These are phyloP conservation scores for Amanita rubescens DNA, from an alignment of 768 basidiomycete species.

Conservation along the genomic window DNA sequence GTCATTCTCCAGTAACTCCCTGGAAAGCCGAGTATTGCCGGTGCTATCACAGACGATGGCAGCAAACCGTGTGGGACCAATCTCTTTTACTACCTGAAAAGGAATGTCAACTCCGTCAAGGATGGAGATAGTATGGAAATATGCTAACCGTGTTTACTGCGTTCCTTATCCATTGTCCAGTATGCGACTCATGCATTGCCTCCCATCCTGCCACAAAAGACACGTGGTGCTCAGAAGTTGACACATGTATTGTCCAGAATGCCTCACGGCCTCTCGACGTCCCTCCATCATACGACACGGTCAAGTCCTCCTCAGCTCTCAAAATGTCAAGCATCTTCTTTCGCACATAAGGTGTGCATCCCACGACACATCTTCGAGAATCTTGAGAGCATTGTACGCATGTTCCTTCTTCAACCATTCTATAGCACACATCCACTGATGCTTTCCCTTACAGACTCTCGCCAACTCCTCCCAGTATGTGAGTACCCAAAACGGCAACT, in stretches of 20 bases:
- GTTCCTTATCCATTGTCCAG: conserved; percentile 17
- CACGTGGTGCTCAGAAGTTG: conserved; percentile 18
- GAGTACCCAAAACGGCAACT: background rate
- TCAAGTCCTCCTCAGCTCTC: background rate
- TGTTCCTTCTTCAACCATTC: background rate
- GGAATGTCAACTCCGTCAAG: background rate
- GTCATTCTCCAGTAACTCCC: conserved; percentile 8
- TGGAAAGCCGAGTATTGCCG: conserved; percentile 17
- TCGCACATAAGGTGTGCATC: background rate
- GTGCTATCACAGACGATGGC: conserved; percentile 20
- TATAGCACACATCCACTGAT: background rate
- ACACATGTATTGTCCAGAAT: conserved; percentile 25
- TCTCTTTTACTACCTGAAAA: conserved; percentile 11
- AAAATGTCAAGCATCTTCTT: background rate
- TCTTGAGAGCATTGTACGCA: background rate
- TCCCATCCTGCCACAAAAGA: conserved; percentile 21
- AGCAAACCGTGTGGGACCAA: conserved; percentile 16
- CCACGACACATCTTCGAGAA: background rate
- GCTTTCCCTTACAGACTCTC: background rate
- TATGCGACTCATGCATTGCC: conserved; percentile 20
- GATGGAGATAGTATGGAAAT: background rate
- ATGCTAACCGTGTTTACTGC: conserved; percentile 10
- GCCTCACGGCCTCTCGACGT: conserved; percentile 19
- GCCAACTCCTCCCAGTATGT: background rate
- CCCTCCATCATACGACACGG: conserved; percentile 18